Evolutionary conservation across 2,329 filamentous ascomycete genomes (phyloP), one percentile per base, ranked within the genome.

Genomic region (Dactylellina leptospora): DNA sequence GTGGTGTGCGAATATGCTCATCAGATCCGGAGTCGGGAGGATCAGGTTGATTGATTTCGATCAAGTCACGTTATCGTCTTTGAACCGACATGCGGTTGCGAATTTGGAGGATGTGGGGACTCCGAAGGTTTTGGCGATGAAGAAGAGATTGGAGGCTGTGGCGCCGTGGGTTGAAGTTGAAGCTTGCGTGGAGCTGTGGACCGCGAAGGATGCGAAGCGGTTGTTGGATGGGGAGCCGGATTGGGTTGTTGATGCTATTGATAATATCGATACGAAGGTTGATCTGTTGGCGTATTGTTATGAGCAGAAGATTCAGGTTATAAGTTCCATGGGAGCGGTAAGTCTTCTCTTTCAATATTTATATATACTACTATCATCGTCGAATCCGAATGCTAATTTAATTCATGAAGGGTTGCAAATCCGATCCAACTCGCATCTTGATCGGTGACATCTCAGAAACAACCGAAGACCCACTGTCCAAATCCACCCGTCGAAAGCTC

Each of bases 211-310:
- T 8, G 92, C 92, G 0, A 84, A 85, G 4, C 79, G 81, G 9
- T 82, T 97, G 74, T 82, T 99, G 42, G 83, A 80, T 3, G 87
- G 83, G 13, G 85, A 85, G 78, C 92, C 93, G 0, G 89, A 93
- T 76, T 99, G 89, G 77, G 87, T 99, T n/a, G 87, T 99, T 33
- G 95, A 99, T 80, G 96, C 93, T 20, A 99, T 99, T 75, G 95
- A 99, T 80, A 97, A 99, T 78, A 97, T 99, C 74, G 91, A 96
- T 55, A 96, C 92, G 59, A 99, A 99, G 82, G 93, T 99, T 2
- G 90, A 89, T 16, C 82, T 99, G 60, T 83, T 99, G 40, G 88
- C 92, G 77, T 96, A 96, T 81, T 99, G 95, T 81, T 85, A 93
- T 78, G 85, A 88, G 72, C 85, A 92, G 78, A 83, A 85, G 1